phyloP scores from a whole-genome alignment of 495 filamentous ascomycete species.

The Aeminium ludgeri region DNA sequence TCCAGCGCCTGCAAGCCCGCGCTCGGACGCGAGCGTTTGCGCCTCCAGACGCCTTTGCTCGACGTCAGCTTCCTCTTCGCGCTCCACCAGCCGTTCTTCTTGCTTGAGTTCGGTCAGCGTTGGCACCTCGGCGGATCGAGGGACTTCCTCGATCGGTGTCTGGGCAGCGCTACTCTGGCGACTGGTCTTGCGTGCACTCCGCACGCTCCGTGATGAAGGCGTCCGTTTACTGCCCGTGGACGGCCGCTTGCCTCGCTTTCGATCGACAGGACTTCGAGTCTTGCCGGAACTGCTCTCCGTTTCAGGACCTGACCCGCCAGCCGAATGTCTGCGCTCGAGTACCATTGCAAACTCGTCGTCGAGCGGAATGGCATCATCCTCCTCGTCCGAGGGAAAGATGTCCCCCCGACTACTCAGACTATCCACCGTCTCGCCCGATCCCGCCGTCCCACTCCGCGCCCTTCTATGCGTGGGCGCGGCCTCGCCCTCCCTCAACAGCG shows the following conservation, averaged over 20 bases:
- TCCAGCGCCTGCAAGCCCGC: constrained; percentile 37
- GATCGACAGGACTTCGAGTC: constrained; percentile 28
- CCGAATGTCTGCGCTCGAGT: constrained; percentile 38
- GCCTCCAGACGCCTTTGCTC: constrained; percentile 56
- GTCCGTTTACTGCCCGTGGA: constrained; percentile 22
- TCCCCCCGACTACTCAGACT: constrained; percentile 87
- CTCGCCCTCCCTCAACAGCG: constrained; percentile 49
- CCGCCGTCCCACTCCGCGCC: constrained; percentile 61
- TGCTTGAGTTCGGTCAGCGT: constrained; percentile 56
- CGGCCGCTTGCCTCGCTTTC: constrained; percentile 19
- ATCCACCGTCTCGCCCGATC: constrained; percentile 70
- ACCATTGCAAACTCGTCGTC: constrained; percentile 84
- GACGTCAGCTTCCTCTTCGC: constrained; percentile 55
- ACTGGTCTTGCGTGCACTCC: constrained; percentile 16
- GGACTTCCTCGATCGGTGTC: constrained; percentile 12
- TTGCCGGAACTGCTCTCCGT: constrained; percentile 52
- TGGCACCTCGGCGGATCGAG: constrained; percentile 25
- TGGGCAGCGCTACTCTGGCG: constrained; percentile 15
- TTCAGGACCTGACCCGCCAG: constrained; percentile 35
- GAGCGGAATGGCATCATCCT: constrained; percentile 78
- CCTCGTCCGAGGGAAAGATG: constrained; percentile 80
- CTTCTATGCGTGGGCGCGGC: constrained; percentile 32
- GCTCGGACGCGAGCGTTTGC: constrained; percentile 47
- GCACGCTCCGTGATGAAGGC: constrained; percentile 20
- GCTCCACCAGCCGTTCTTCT: constrained; percentile 54